phyloP scores from a whole-genome alignment of 495 filamentous ascomycete genomes.

The Endocarpon pusillum region DNA sequence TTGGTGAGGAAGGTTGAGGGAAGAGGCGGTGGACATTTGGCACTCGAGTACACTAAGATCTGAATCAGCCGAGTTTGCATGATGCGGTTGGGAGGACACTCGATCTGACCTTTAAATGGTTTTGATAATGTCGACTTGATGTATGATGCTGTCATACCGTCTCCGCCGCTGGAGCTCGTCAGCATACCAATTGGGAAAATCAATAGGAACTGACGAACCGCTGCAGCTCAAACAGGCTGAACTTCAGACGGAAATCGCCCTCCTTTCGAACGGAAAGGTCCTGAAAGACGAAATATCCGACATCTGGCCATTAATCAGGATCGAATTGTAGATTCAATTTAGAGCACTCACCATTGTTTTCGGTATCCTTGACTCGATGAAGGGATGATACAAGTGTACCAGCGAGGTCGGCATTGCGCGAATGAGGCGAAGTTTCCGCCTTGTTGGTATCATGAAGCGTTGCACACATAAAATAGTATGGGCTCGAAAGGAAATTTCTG shows the following conservation, averaged over 20 bases:
- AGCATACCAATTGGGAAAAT: neutral
- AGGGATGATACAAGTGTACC: constrained; percentile 83
- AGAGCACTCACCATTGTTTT: constrained; percentile 49
- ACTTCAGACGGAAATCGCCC: constrained; percentile 63
- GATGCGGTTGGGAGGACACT: neutral
- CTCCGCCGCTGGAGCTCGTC: constrained; percentile 1
- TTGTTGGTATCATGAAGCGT: constrained; percentile 48
- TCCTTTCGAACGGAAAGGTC: constrained; percentile 76
- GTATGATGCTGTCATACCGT: constrained; percentile 2
- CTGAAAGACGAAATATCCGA: constrained; percentile 92
- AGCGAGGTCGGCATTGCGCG: constrained; percentile 42
- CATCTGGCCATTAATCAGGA: constrained; percentile 36
- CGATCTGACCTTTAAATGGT: neutral
- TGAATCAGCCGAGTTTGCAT: neutral
- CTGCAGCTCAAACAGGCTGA: constrained; percentile 72
- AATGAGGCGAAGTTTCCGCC: constrained; percentile 34
- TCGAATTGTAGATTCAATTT: neutral
- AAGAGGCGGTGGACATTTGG: too few relatives aligned
- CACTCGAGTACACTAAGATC: too few relatives aligned
- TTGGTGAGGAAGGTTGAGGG: constrained; percentile 87
- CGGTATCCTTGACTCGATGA: constrained; percentile 79
- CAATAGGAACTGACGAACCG: constrained; percentile 31
- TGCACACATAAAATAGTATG: constrained; percentile 70
- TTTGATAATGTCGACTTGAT: neutral
- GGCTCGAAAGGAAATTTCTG: constrained; percentile 33